Conservation (phyloP, 441 rosid species). For the Manihot esculenta region DNA sequence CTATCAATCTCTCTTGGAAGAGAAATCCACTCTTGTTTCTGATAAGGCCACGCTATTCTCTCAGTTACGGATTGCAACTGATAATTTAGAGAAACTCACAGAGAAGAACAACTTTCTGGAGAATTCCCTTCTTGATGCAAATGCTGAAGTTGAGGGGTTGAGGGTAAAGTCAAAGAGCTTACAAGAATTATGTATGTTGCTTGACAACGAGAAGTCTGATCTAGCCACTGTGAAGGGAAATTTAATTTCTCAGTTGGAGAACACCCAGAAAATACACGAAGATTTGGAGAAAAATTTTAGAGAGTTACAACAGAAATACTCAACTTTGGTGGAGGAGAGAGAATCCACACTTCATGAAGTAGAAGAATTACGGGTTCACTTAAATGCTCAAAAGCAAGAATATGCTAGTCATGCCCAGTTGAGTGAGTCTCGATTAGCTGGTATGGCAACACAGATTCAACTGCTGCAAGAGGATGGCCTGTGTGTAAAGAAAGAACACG, state of each 20-base stretch:
- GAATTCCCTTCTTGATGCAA: constrained; percentile 62
- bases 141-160: constrained; percentile 66
- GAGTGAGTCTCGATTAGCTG: constrained; percentile 42
- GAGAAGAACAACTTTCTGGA: constrained; percentile 67
- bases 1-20: constrained; percentile 49
- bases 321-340: constrained; percentile 57
- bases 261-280: constrained; percentile 45
- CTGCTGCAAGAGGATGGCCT: constrained; percentile 55
- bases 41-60: constrained; percentile 61
- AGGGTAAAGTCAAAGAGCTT: constrained; percentile 53
- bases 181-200: constrained; percentile 55
- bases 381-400: constrained; percentile 56
- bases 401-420: constrained; percentile 43
- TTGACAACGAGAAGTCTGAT: constrained; percentile 61
- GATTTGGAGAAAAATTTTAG: constrained; percentile 48
- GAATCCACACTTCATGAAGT: constrained; percentile 50
- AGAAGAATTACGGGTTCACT: constrained; percentile 44
- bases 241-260: constrained; percentile 56
- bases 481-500: constrained; percentile 52
- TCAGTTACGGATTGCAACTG: constrained; percentile 53
- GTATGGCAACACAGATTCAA: constrained; percentile 54
- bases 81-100: constrained; percentile 57
- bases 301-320: constrained; percentile 47
- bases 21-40: constrained; percentile 60
- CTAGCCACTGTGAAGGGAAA: constrained; percentile 47